Conservation (phyloP, 129 eudicot genomes). For the Helianthus annuus region HanXRQr2.0-SUNRISE NC_035449.2:111885653-111886152, state of each 20-base stretch:
- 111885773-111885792: background rate
- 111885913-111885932: too few species aligned
- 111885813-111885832: constrained; percentile 36
- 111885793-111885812: constrained; percentile 33
- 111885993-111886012: constrained; percentile 66
- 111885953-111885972: too few species aligned
- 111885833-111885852: constrained; percentile 24
- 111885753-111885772: background rate
- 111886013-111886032: constrained; percentile 57
- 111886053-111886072: constrained; percentile 47
- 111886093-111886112: too few species aligned
- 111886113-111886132: too few species aligned
- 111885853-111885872: constrained; percentile 30
- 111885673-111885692: constrained; percentile 20
- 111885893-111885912: too few species aligned
- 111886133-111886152: too few species aligned
- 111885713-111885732: background rate
- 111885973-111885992: constrained; percentile 23
- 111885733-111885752: background rate
- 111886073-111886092: background rate
- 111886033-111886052: constrained; percentile 75
- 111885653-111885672: constrained; percentile 32
- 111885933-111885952: too few species aligned
- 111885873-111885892: constrained; percentile 12
- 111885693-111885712: constrained; percentile 19